phyloP scores from a whole-genome alignment of 2,329 filamentous ascomycete genomes.

The Aspergillus sp. region DNA sequence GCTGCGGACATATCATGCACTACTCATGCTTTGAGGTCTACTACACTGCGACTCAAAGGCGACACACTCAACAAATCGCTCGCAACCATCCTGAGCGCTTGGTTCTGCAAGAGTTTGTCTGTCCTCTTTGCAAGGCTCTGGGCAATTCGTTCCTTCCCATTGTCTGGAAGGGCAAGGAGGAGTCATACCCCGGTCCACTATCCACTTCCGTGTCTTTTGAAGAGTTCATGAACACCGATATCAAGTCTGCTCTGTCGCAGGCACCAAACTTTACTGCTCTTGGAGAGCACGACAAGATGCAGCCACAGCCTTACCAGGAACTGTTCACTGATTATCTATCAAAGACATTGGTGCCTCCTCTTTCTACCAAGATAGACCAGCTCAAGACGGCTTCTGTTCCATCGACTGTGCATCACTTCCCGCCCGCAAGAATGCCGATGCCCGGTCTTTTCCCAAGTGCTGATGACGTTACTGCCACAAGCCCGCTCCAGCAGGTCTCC shows the following conservation, averaged over 20 bases:
- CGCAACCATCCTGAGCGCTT: constrained; percentile 85
- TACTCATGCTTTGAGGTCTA: constrained; percentile 93
- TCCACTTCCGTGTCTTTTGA: constrained; percentile 58
- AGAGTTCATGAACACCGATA: constrained; percentile 61
- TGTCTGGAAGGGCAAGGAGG: constrained; percentile 88
- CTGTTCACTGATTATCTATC: constrained; percentile 49
- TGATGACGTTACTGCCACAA: constrained; percentile 26
- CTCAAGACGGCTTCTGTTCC: constrained; percentile 22
- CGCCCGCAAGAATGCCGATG: constrained; percentile 28
- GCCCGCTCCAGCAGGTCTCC: constrained; percentile 27
- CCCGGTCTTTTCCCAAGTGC: constrained; percentile 34
- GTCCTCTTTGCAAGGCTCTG: constrained; percentile 91
- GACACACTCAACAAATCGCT: constrained; percentile 89
- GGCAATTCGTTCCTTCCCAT: constrained; percentile 94
- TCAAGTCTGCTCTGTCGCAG: constrained; percentile 46
- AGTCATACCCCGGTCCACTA: constrained; percentile 72
- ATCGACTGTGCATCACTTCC: constrained; percentile 23
- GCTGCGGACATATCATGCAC: constrained; percentile 98
- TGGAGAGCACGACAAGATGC: constrained; percentile 29
- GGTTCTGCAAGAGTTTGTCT: constrained; percentile 82
- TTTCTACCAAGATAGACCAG: constrained; percentile 40
- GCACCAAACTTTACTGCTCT: constrained; percentile 44
- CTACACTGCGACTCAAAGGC: constrained; percentile 72
- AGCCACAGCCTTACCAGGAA: constrained; percentile 39
- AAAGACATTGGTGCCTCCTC: constrained; percentile 46